Base-by-base conservation (phyloP, 192 early-diverging fungal species). In the Chytriomyces hyalinus region DNA sequence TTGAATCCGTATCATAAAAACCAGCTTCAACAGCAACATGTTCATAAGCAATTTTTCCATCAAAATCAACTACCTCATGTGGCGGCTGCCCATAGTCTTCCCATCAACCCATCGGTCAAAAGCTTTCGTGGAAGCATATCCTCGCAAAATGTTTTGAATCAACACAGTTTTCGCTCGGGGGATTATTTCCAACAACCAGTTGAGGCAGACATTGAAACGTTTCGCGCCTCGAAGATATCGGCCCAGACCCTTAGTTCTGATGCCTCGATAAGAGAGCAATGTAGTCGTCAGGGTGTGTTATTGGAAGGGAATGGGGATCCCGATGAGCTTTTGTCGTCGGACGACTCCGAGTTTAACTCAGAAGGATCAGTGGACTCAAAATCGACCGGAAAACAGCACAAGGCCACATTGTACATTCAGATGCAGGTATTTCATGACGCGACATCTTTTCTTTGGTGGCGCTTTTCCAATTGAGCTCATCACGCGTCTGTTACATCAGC, bases 391-490 rank as follows among this genome's bases (percentile, higher is more conserved):
- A 76, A 76, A 44, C 48, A 75, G 70, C 80, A 81, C 36, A 43
- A 73, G 24, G 57, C 80, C 22, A 81, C 76, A 11, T 44, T 81
- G 68, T 81, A 73, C 51, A 81, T 81, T 48, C 75, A 81, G 49
- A 81, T 77, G 80, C 79, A 80, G 79, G 63, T 63, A n/a, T 48
- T 45, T 73, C 22, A 28, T 22, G 36, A 0, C 22, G 36, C 36
- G 0, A 36, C 36, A 36, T 57, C 15, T 57, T 57, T 57, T 57
- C 20, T 57, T 2, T 4, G 13, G 53, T n/a, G 0, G 53, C 53
- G 36, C 4, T 36, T 36, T 36, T 57, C 20, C 53, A 57, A n/a
- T 57, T 57, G 2, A 57, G 53, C 13, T 57, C 53, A 57, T 36
- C 36, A 36, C 20, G 2, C 20, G 13, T 57, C 53, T 57, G 3